Percentiles rank a stretch among this genome's conserved stretches.
Conservation (phyloP, 2,329 filamentous ascomycete genomes). For the Helminthosporium solani region DNA sequence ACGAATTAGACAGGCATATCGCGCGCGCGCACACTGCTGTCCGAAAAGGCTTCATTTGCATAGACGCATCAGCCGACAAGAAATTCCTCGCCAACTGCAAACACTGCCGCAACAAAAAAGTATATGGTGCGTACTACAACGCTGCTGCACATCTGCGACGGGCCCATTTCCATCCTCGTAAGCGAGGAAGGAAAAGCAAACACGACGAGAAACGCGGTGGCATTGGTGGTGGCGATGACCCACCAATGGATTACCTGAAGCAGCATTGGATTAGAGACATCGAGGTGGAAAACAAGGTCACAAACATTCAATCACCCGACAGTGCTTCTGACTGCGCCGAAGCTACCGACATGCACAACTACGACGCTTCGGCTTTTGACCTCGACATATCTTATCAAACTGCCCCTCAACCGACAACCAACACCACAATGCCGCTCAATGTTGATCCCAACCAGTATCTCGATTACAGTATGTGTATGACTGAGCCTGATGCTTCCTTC, state of each 20-base stretch:
- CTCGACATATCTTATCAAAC: slow-evolving; percentile 1
- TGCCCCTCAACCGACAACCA: slow-evolving; percentile 3
- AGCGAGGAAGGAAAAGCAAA: slow-evolving; percentile 58
- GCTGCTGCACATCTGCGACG: slow-evolving; percentile 86
- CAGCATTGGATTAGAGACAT: slow-evolving; percentile 60
- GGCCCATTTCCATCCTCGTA: slow-evolving; percentile 77
- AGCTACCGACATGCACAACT: slow-evolving; percentile 1
- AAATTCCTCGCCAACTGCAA: slow-evolving; percentile 79
- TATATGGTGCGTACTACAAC: slow-evolving; percentile 91
- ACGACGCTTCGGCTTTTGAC: slow-evolving; percentile 9
- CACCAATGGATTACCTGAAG: slow-evolving; percentile 61
- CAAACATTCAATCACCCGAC: slow-evolving; percentile 17
- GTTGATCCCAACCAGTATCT: slow-evolving; percentile 16
- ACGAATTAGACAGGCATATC: slow-evolving; percentile 62
- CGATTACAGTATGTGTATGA: slow-evolving; percentile 23
- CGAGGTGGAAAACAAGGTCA: slow-evolving; percentile 44
- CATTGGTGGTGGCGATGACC: slow-evolving; percentile 62
- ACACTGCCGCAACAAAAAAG: slow-evolving; percentile 72
- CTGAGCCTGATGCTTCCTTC: slow-evolving; percentile 21
- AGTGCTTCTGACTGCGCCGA: slow-evolving; percentile 25
- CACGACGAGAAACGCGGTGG: slow-evolving; percentile 61
- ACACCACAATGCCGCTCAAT: slow-evolving; percentile 11
- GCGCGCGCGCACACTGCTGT: slow-evolving; percentile 64
- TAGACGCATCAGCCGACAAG: slow-evolving; percentile 59
- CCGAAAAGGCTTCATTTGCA: slow-evolving; percentile 64